Evolutionary conservation across 2,329 filamentous ascomycete genomes (phyloP).

Genomic region (Trichophyton equinum): DNA sequence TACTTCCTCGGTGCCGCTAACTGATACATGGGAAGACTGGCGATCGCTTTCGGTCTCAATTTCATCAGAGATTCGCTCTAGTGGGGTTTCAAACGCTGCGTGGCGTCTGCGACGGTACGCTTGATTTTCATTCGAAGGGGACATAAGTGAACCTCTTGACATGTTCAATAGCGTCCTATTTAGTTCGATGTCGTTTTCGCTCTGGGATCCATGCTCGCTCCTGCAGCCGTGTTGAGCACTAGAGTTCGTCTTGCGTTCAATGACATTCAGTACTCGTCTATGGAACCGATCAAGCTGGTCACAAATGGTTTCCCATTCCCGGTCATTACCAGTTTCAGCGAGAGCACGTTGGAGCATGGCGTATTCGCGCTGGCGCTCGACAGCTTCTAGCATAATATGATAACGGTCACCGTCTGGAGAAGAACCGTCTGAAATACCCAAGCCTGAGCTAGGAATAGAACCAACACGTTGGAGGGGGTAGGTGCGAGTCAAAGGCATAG

Average conservation of each 20-base stretch:
- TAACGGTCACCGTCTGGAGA: slow-evolving; percentile 7
- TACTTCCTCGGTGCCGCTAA: not conserved
- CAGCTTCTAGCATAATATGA: slow-evolving; percentile 8
- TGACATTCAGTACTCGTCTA: slow-evolving; percentile 9
- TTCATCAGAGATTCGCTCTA: not conserved
- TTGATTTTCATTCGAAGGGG: not conserved
- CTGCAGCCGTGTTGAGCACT: slow-evolving; percentile 10
- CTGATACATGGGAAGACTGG: not conserved
- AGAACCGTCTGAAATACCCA: not conserved
- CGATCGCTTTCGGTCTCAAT: not conserved
- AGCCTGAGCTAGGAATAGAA: not conserved
- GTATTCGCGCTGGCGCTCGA: slow-evolving; percentile 10
- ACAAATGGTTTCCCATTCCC: slow-evolving; percentile 12
- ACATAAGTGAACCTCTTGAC: not conserved
- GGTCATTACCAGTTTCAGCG: slow-evolving; percentile 7
- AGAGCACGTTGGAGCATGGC: slow-evolving; percentile 9
- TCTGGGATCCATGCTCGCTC: not conserved
- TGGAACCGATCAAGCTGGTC: slow-evolving; percentile 11
- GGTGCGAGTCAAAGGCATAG: not conserved
- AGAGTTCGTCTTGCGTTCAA: slow-evolving; percentile 9
- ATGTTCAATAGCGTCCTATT: not conserved
- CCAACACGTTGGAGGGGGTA: not conserved
- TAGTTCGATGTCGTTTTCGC: not conserved
- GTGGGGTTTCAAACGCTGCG: not conserved
- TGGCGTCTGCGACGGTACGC: not conserved